Evolutionary conservation across 306 rosid genomes (phyloP), one percentile per base, ranked within the genome.

Genomic region (Prosopis cineraria): DNA sequence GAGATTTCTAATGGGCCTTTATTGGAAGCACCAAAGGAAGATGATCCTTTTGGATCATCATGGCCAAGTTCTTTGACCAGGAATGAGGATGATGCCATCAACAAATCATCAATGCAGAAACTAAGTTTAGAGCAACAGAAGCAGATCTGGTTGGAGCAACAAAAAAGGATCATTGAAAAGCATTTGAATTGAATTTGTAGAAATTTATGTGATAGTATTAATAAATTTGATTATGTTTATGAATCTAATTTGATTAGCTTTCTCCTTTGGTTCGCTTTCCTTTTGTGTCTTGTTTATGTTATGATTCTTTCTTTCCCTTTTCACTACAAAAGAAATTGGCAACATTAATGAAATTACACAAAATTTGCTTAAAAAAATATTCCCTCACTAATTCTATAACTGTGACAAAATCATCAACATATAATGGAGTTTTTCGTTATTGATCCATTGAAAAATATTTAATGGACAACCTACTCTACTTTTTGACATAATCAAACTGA

Each of bases 121-220:
- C 83, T 78, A 41, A 79, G 45, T 72, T 29, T 89, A 52, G 31
- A 80, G 77, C 64, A 50, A 30, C 88, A 89, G 37, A 95, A 89
- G 77, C 87, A 78, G 62, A 17, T 79, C 13, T 92, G 98, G 98
- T 83, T 81, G 77, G 98, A 92, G 85, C 87, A 87, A 7, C 98
- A 95, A 73, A 87, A 80, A 70, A 95, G 81, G 91, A 92, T 95
- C 62, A 95, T 95, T 34, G 87, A 89, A 3, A 92, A 88, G 78
- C 76, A 78, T 77, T 25, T 77, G 80, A 45, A 43, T 47, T 87
- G 80, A 19, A 10, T 7, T 64, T 64, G 29, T 33, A 34, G 5
- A 34, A 19, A 7, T 64, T 63, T 8, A 33, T 34, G 29, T 64
- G 70, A 64, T 64, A 19, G 29, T 19, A 19, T 19, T 17, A 17